These are phyloP conservation scores for Xylariaceae sp. DNA, from an alignment of 2,329 filamentous ascomycete genomes.

Conservation along the genomic window DNA sequence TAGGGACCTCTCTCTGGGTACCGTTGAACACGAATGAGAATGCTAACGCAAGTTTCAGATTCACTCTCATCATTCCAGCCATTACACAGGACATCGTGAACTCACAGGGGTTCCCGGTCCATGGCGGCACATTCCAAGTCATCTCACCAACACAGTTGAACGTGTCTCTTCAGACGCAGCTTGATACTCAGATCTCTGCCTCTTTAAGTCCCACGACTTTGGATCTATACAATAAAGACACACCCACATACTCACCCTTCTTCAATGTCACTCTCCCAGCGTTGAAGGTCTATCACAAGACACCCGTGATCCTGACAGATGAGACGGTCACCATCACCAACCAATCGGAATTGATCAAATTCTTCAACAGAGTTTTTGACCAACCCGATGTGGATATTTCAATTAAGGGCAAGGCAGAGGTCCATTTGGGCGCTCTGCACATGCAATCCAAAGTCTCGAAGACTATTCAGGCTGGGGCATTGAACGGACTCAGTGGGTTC, in stretches of 20 bases:
- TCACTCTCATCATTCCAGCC: slow-evolving; percentile 43
- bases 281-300: slow-evolving; percentile 34
- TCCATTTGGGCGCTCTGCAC: slow-evolving; percentile 39
- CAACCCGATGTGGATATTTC: slow-evolving; percentile 34
- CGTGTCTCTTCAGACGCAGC: slow-evolving; percentile 35
- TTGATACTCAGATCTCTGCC: slow-evolving; percentile 37
- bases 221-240: slow-evolving; percentile 39
- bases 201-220: slow-evolving; percentile 37
- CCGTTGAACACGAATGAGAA: neutral
- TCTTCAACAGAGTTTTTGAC: slow-evolving; percentile 40
- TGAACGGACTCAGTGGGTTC: slow-evolving; percentile 39
- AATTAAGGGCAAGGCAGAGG: slow-evolving; percentile 33
- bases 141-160: slow-evolving; percentile 32
- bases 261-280: slow-evolving; percentile 31
- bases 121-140: slow-evolving; percentile 33
- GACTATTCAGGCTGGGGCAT: slow-evolving; percentile 35
- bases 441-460: slow-evolving; percentile 38
- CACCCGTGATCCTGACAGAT: slow-evolving; percentile 32
- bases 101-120: slow-evolving; percentile 37
- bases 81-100: slow-evolving; percentile 43
- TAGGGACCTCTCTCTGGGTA: slow-evolving; percentile 34
- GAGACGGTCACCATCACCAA: slow-evolving; percentile 36
- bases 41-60: slow-evolving; percentile 32
- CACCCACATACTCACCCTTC: slow-evolving; percentile 29
- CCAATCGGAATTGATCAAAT: slow-evolving; percentile 36